Percentiles rank a stretch among this genome's conserved stretches.
Evolutionary conservation across 352 stramenopile species (phyloP).

Genomic region (Globisporangium emineosum): DNA sequence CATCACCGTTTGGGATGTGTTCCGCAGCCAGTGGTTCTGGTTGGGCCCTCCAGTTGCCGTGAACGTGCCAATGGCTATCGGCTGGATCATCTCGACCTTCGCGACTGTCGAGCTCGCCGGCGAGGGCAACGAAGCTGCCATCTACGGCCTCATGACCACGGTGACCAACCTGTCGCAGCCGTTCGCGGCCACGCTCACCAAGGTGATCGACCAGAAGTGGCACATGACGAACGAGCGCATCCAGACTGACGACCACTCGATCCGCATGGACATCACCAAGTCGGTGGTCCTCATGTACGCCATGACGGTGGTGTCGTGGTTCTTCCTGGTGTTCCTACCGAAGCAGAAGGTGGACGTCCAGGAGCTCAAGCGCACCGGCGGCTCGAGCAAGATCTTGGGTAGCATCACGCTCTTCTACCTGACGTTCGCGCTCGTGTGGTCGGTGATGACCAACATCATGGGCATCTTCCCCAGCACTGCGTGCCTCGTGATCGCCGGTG

Average conservation of each 20-base stretch:
- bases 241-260: slow-evolving; percentile 35
- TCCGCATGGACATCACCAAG: slow-evolving; percentile 34
- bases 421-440: slow-evolving; percentile 24
- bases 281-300: slow-evolving; percentile 42
- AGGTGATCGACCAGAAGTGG: slow-evolving; percentile 36
- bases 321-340: slow-evolving; percentile 30
- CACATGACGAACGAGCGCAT: slow-evolving; percentile 34
- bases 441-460: slow-evolving; percentile 30
- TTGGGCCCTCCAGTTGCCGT: slow-evolving; percentile 45
- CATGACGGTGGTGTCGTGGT: no score
- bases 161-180: slow-evolving; percentile 41
- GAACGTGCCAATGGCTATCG: slow-evolving; percentile 41
- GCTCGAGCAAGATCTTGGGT: slow-evolving; percentile 20
- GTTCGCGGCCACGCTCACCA: slow-evolving; percentile 41
- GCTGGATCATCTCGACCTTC: slow-evolving; percentile 54
- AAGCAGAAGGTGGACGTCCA: slow-evolving; percentile 32
- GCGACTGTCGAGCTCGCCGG: slow-evolving; percentile 60
- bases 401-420: slow-evolving; percentile 23
- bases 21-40: slow-evolving; percentile 66
- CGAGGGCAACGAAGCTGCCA: slow-evolving; percentile 44
- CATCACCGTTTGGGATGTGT: slow-evolving; percentile 42
- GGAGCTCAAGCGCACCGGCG: slow-evolving; percentile 23
- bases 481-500: slow-evolving; percentile 22
- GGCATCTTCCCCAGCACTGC: slow-evolving; percentile 23
- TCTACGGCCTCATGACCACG: slow-evolving; percentile 58